Evolutionary conservation across 2,329 filamentous ascomycete species (phyloP).

Genomic region (Aspergillus fumigatus): DNA sequence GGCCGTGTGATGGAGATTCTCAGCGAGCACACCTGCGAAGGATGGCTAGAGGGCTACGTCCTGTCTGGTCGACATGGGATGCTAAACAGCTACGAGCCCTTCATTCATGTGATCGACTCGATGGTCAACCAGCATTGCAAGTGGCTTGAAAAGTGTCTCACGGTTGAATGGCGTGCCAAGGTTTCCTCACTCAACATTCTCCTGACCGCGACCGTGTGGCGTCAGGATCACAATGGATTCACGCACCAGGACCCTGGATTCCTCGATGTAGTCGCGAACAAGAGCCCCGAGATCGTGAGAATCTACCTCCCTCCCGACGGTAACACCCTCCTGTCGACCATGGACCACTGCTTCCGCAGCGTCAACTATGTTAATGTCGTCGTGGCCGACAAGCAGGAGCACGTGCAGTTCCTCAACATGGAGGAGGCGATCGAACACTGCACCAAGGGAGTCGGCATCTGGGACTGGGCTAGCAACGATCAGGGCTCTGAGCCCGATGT

Average conservation of each 20-base stretch:
- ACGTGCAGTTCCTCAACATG: slow-evolving; percentile 71
- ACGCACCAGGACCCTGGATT: slow-evolving; percentile 78
- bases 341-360: slow-evolving; percentile 69
- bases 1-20: slow-evolving; percentile 80
- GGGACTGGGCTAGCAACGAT: slow-evolving; percentile 72
- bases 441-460: slow-evolving; percentile 73
- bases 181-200: slow-evolving; percentile 75
- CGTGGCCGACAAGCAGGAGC: slow-evolving; percentile 74
- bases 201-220: slow-evolving; percentile 72
- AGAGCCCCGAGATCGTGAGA: slow-evolving; percentile 72
- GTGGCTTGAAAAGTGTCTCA: slow-evolving; percentile 77
- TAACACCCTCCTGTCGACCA: slow-evolving; percentile 70
- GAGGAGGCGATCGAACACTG: slow-evolving; percentile 70
- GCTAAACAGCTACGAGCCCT: slow-evolving; percentile 77
- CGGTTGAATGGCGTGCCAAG: slow-evolving; percentile 71
- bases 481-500: slow-evolving; percentile 64
- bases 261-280: slow-evolving; percentile 74
- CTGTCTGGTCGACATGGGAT: slow-evolving; percentile 70
- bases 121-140: slow-evolving; percentile 88
- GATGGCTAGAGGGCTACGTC: slow-evolving; percentile 75
- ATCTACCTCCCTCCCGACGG: slow-evolving; percentile 78
- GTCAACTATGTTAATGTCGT: slow-evolving; percentile 78
- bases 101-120: slow-evolving; percentile 77
- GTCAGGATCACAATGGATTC: slow-evolving; percentile 81
- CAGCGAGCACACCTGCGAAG: slow-evolving; percentile 75